These are phyloP conservation scores for Gardenia jasminoides DNA, from an alignment of 257 asterid genomes.

Conservation along the genomic window DNA sequence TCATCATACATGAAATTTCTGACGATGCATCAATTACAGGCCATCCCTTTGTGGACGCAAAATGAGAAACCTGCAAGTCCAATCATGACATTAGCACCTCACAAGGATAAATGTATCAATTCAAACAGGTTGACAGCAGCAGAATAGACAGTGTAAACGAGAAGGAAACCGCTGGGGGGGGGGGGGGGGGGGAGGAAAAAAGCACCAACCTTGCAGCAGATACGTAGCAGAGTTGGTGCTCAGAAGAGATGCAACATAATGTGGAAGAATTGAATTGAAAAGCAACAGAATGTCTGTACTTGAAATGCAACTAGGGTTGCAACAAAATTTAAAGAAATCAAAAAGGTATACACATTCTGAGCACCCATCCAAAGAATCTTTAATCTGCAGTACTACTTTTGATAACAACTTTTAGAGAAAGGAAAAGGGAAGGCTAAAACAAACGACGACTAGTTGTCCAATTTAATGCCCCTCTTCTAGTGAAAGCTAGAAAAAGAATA, in stretches of 20 bases:
- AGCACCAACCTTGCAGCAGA: background rate
- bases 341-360: background rate
- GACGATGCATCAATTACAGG: conserved; percentile 61
- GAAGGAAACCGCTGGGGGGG: too few species aligned
- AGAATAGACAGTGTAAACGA: too few species aligned
- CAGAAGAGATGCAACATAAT: background rate
- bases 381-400: background rate
- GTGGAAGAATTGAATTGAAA: background rate
- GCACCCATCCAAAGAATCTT: background rate
- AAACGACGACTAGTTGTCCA: background rate
- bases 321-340: background rate
- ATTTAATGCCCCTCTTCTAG: background rate
- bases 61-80: conserved; percentile 64
- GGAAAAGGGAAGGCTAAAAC: background rate
- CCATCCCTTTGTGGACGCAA: conserved; percentile 65
- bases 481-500: conserved; percentile 7
- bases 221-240: background rate
- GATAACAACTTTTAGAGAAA: background rate
- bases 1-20: conserved; percentile 57
- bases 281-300: background rate
- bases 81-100: conserved; percentile 10
- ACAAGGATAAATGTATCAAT: background rate
- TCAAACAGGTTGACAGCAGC: background rate
- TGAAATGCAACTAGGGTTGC: background rate
- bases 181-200: too few species aligned